A percentile compares a stretch with the other conserved stretches of the same genome.
These are phyloP conservation scores for Pichia occidentalis DNA, from an alignment of 805 yeast genomes.

Conservation along the genomic window DNA sequence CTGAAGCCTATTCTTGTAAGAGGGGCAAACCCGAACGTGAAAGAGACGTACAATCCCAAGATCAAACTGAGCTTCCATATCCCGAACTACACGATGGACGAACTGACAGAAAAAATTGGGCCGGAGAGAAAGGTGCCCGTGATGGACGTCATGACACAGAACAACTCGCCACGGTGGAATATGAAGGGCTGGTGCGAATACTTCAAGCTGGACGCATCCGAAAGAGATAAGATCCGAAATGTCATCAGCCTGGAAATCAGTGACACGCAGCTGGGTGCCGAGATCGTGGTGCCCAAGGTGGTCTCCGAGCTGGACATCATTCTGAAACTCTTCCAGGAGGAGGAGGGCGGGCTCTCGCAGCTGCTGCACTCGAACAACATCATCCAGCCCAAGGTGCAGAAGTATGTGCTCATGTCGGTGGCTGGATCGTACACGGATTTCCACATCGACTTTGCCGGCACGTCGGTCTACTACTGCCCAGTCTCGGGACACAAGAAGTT, in stretches of 20 bases:
- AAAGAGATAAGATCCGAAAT: constrained; percentile 63
- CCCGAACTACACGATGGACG: constrained; percentile 54
- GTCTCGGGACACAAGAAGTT: constrained; percentile 70
- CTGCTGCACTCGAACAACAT: constrained; percentile 8
- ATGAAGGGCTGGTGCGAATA: constrained; percentile 71
- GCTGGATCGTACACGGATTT: constrained; percentile 78
- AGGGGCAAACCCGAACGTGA: constrained; percentile 20
- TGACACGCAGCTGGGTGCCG: constrained; percentile 40
- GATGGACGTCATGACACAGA: constrained; percentile 84
- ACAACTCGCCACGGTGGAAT: constrained; percentile 60
- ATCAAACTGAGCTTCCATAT: constrained; percentile 20
- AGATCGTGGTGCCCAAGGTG: constrained; percentile 55
- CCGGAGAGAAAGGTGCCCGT: constrained; percentile 62
- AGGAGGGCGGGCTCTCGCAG: constrained; percentile 1
- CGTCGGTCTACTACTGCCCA: constrained; percentile 83
- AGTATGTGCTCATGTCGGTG: constrained; percentile 83
- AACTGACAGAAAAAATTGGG: constrained; percentile 56
- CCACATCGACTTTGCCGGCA: constrained; percentile 89
- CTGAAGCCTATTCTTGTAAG: constrained; percentile 29
- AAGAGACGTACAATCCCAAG: constrained; percentile 11
- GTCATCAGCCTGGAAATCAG: constrained; percentile 80
- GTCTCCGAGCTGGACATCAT: constrained; percentile 67
- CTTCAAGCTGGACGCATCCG: constrained; percentile 37
- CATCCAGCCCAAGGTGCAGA: constrained; percentile 53
- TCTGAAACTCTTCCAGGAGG: constrained; percentile 50